Evolutionary conservation across 2,329 filamentous ascomycete species (phyloP).

Genomic region (Coniochaeta ligniaria): DNA sequence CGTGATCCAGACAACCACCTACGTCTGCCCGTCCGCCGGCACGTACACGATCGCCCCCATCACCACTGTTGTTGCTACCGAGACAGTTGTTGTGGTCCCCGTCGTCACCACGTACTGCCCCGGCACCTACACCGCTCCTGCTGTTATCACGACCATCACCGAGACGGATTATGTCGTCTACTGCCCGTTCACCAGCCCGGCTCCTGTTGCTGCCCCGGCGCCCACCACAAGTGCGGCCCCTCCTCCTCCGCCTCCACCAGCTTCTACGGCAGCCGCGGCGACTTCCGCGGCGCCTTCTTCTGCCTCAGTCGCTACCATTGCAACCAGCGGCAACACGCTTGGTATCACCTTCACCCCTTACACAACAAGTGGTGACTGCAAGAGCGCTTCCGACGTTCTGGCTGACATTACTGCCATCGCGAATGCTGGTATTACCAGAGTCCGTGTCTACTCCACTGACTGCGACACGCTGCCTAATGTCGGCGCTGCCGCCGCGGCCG

Average conservation of each 20-base stretch:
- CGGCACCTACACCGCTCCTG: constrained; percentile 66
- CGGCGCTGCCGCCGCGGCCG: constrained; percentile 56
- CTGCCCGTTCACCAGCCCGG: constrained; percentile 56
- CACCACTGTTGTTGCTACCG: constrained; percentile 50
- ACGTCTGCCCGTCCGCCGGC: constrained; percentile 65
- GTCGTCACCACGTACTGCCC: constrained; percentile 57
- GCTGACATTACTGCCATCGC: constrained; percentile 57
- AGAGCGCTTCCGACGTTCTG: constrained; percentile 49
- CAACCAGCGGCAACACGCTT: constrained; percentile 48
- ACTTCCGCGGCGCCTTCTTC: constrained; percentile 15
- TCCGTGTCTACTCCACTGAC: constrained; percentile 90
- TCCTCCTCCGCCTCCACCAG: constrained; percentile 12
- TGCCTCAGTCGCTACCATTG: not conserved
- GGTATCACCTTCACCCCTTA: constrained; percentile 80
- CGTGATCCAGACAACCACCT: constrained; percentile 62
- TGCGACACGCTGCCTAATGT: constrained; percentile 75
- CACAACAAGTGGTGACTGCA: constrained; percentile 54
- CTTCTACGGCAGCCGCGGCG: constrained; percentile 13
- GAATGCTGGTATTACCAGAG: constrained; percentile 55
- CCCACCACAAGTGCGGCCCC: constrained; percentile 17
- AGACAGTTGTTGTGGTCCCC: constrained; percentile 55
- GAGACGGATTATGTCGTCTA: constrained; percentile 61
- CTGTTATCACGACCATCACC: constrained; percentile 60
- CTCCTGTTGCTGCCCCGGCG: constrained; percentile 20
- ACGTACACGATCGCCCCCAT: constrained; percentile 69